Base-by-base conservation (phyloP, 1,284 basidiomycete species). In the Coniophora puteana region DNA sequence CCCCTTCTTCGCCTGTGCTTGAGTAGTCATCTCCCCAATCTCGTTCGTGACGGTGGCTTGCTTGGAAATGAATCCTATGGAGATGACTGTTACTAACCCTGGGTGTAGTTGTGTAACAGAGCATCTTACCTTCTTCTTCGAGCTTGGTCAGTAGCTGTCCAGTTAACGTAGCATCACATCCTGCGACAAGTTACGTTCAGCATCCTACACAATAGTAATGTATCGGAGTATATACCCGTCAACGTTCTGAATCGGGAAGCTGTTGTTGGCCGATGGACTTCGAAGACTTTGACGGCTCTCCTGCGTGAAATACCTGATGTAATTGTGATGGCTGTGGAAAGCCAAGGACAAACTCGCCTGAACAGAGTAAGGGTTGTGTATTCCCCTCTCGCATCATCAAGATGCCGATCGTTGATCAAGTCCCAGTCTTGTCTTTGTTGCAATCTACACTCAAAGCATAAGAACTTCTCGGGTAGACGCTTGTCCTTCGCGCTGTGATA, bases 401-500 rank as follows among this genome's bases (percentile, higher is more conserved):
- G 78, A 31, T 78, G 51, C 43, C 75, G 70, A 39, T 71, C 61
- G 39, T 77, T 71, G 50, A 87, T 79, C 20, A 87, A 64, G 36
- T 80, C 75, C 80, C 83, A 88, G 43, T 76, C 76, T 20, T 71
- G 63, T 49, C 85, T 83, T 4, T 67, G 69, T 32, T 68, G 75
- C 34, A 84, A 66, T 32, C 81, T 77, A 60, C 86, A 88, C 47
- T 83, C 78, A 54, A 87, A 83, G 58, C 84, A 88, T 18, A 72
- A 51, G 46, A 84, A 88, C 34, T 67, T 62, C 0, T 56, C 39
- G 2, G 83, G 82, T 23, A 88, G 63, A 14, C 78, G 72, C 21
- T 57, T 47, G 50, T 86, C 85, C 22, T 68, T 53, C 4, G 59
- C 57, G 5, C 76, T 74, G 53, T 88, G 82, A 57, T 76, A 89